These are phyloP conservation scores for Vicia villosa DNA, from an alignment of 306 rosid species.

Conservation along the genomic window DNA sequence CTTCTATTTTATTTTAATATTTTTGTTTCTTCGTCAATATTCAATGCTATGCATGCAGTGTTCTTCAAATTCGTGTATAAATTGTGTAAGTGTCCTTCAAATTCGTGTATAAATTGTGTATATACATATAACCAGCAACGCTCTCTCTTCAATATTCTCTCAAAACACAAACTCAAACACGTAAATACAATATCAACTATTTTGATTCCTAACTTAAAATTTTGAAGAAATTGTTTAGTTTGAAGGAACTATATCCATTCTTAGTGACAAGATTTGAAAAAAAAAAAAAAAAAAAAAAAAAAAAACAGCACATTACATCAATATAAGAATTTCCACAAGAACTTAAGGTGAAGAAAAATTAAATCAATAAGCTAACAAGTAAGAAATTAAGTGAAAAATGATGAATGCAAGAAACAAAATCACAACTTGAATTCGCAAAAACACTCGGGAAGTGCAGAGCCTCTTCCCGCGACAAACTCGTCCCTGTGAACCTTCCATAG, in stretches of 20 bases:
- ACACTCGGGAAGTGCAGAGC: constrained; percentile 79
- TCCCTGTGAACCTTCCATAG: constrained; percentile 71
- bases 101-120: too few species aligned
- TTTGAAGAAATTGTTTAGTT: background rate
- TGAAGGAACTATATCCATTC: background rate
- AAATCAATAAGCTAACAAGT: constrained; percentile 3
- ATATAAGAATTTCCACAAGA: background rate
- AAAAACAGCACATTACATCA: background rate
- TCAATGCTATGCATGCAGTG: too few species aligned
- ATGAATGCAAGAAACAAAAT: constrained; percentile 35
- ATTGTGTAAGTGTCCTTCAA: too few species aligned
- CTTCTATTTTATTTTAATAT: too few species aligned
- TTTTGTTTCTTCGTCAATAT: too few species aligned
- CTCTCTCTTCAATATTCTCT: too few species aligned
- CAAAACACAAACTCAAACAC: too few species aligned
- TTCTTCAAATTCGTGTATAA: too few species aligned
- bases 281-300: too few species aligned
- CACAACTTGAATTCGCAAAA: constrained; percentile 84
- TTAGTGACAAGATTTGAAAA: background rate
- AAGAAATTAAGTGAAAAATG: background rate
- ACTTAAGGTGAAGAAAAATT: background rate
- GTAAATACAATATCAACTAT: background rate
- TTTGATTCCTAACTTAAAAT: background rate
- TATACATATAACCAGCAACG: too few species aligned
- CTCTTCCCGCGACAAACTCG: constrained; percentile 78